phyloP scores from a whole-genome alignment of 345 rosid species.

The Eutrema heterophyllum region DNA sequence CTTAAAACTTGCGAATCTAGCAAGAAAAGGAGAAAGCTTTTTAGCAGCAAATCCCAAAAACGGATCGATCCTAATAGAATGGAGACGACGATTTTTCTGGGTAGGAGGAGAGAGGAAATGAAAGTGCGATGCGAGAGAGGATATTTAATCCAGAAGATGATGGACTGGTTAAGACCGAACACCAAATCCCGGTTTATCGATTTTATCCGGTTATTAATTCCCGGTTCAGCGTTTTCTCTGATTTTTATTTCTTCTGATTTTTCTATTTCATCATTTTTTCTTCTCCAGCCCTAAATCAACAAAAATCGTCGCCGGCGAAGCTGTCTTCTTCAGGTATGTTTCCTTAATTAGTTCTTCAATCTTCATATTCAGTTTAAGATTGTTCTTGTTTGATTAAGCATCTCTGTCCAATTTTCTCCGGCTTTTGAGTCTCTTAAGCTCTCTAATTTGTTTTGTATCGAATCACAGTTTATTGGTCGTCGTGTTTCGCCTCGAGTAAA shows the following conservation, averaged over 20 bases:
- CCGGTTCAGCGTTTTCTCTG: not conserved
- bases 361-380: not conserved
- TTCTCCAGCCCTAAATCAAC: slow-evolving; percentile 15
- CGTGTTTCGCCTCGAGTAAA: not conserved
- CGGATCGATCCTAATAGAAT: slow-evolving; percentile 13
- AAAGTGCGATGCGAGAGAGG: not conserved
- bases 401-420: not conserved
- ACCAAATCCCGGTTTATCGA: not conserved
- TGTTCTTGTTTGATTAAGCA: not conserved
- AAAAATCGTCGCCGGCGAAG: not conserved
- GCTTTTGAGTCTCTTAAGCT: not conserved
- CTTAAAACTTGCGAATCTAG: not conserved
- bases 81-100: slow-evolving; percentile 17
- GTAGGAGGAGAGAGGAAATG: slow-evolving; percentile 25
- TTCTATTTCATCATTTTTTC: not conserved
- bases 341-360: not conserved
- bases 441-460: not conserved
- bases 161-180: not conserved
- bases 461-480: not conserved
- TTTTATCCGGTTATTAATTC: not conserved
- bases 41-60: not conserved
- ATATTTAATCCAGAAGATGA: not conserved
- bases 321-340: slow-evolving; percentile 4
- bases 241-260: not conserved
- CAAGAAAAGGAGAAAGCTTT: not conserved